phyloP scores from a whole-genome alignment of 2,329 filamentous ascomycete genomes.

The Cercospora sesami region DNA sequence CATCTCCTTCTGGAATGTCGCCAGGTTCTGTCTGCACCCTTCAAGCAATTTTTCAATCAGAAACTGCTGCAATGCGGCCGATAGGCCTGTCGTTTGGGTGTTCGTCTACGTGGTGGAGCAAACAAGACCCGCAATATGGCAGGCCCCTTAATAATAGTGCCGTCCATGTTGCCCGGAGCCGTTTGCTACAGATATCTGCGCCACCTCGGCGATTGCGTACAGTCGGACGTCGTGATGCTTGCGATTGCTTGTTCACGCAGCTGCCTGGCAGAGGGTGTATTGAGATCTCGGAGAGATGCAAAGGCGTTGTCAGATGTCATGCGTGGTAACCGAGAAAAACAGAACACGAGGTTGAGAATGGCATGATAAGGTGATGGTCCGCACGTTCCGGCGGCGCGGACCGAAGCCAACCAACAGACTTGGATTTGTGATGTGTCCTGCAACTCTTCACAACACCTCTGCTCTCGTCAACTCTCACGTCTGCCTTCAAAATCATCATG shows the following conservation, averaged over 20 bases:
- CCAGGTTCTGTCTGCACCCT: slow-evolving; percentile 11
- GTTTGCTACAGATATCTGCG: slow-evolving; percentile 6
- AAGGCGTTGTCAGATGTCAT: not conserved
- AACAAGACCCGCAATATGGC: slow-evolving; percentile 12
- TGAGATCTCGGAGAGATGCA: not conserved
- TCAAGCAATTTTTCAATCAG: slow-evolving; percentile 20
- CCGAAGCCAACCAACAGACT: not conserved
- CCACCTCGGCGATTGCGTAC: slow-evolving; percentile 6
- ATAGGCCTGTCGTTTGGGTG: slow-evolving; percentile 10
- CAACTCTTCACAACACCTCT: not conserved
- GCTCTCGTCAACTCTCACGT: not conserved
- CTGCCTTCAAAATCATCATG: not conserved
- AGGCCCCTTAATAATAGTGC: slow-evolving; percentile 23
- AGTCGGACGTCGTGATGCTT: not conserved
- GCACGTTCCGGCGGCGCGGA: not conserved
- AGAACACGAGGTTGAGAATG: not conserved
- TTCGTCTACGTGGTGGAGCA: slow-evolving; percentile 21
- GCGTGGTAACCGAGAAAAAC: not conserved
- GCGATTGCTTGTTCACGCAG: not conserved
- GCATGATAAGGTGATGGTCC: not conserved
- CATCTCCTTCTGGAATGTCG: slow-evolving; percentile 20
- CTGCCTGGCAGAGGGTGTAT: not conserved
- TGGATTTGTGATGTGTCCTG: not conserved
- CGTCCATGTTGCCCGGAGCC: slow-evolving; percentile 8
- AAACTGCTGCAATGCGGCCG: slow-evolving; percentile 20